These are phyloP conservation scores for Termitomyces sp. DNA, from an alignment of 768 basidiomycete genomes.

Conservation along the genomic window DNA sequence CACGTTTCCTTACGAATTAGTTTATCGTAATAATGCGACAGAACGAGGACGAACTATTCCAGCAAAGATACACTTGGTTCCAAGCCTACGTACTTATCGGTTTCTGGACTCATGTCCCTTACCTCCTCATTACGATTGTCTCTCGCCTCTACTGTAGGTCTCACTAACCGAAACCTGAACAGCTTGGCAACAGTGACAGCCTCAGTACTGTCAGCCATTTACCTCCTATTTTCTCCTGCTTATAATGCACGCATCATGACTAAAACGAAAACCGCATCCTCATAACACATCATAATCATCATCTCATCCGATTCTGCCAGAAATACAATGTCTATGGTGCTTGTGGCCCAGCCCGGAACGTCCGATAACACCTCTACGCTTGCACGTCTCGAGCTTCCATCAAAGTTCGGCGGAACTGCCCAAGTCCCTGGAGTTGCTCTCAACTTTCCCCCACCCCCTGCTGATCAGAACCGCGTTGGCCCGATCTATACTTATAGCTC, in stretches of 20 bases:
- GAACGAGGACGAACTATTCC: background rate
- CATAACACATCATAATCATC: background rate
- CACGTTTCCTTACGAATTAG: background rate
- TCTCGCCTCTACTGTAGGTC: background rate
- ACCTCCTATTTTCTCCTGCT: background rate
- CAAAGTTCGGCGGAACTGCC: conserved; percentile 1
- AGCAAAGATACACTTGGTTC: background rate
- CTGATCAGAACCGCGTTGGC: background rate
- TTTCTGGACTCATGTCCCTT: background rate
- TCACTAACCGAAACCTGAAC: background rate
- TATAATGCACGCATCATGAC: background rate
- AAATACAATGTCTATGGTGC: background rate
- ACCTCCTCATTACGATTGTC: background rate
- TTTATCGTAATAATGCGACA: background rate
- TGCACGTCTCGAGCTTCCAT: conserved; percentile 5
- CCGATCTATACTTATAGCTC: conserved; percentile 38
- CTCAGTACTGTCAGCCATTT: background rate
- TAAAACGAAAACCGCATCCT: background rate
- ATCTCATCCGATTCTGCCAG: background rate
- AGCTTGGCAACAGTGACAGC: background rate
- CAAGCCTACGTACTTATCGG: background rate
- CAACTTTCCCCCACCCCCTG: background rate
- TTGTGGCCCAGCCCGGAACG: background rate
- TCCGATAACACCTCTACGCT: background rate
- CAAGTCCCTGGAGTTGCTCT: background rate